A percentile compares a stretch with the other conserved stretches of the same genome.
Conservation (phyloP, 257 asterid species). For the Fraxinus pennsylvanica region DNA sequence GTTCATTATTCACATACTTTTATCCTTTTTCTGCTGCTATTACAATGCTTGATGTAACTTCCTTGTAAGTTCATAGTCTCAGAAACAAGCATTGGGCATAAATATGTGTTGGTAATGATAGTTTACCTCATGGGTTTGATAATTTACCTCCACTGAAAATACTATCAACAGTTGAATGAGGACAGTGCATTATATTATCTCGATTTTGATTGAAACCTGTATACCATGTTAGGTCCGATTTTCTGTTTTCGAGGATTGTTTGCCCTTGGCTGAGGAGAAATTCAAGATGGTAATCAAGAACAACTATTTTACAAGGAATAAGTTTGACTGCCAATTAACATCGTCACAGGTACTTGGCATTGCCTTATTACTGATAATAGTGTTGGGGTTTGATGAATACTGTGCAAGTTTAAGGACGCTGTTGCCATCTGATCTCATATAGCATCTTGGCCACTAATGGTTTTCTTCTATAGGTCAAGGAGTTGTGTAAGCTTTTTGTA, state of each 20-base stretch:
- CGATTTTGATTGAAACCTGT: conserved; percentile 25
- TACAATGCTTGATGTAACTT: too few relatives aligned
- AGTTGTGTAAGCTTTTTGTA: conserved; percentile 63
- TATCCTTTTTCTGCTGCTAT: not conserved
- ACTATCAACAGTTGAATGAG: not conserved
- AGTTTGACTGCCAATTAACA: conserved; percentile 67
- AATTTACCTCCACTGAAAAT: not conserved
- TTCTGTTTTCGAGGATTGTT: conserved; percentile 57
- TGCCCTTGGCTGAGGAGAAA: conserved; percentile 82
- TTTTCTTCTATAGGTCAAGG: conserved; percentile 55
- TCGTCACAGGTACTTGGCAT: conserved; percentile 60
- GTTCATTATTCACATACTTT: not conserved
- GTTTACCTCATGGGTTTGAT: not conserved
- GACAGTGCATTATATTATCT: not conserved
- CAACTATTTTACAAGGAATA: conserved; percentile 63
- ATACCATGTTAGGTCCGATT: conserved; percentile 69
- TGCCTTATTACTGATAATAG: not conserved
- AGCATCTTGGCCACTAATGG: conserved; percentile 21
- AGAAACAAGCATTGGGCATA: too few relatives aligned
- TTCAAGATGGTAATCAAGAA: conserved; percentile 66
- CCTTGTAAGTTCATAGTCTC: too few relatives aligned
- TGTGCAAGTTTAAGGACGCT: conserved; percentile 45
- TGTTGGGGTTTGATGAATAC: conserved; percentile 55
- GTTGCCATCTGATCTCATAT: not conserved
- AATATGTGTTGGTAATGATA: not conserved